These are phyloP conservation scores for Erythrophleum ivorense DNA, from an alignment of 331 rosid species.

Conservation along the genomic window DNA sequence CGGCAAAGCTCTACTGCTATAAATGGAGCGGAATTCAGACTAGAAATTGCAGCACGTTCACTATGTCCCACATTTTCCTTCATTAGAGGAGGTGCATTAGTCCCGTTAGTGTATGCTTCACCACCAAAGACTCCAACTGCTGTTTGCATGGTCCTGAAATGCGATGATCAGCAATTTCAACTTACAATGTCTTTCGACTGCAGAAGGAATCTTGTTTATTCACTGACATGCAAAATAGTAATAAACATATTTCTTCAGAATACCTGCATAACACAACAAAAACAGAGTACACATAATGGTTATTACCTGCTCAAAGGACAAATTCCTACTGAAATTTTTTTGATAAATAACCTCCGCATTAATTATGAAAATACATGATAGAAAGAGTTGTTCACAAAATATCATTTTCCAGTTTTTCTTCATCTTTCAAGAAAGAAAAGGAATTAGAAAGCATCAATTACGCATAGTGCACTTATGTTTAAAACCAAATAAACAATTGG, in stretches of 20 bases:
- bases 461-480: background rate
- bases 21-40: slow-evolving; percentile 77
- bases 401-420: slow-evolving; percentile 18
- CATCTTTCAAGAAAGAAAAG: slow-evolving; percentile 12
- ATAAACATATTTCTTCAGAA: slow-evolving; percentile 1
- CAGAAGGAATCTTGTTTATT: slow-evolving; percentile 22
- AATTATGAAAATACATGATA: slow-evolving; percentile 4
- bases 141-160: slow-evolving; percentile 89
- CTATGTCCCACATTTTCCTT: slow-evolving; percentile 65
- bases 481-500: slow-evolving; percentile 13
- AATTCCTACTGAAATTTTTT: slow-evolving; percentile 1
- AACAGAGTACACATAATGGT: slow-evolving; percentile 2
- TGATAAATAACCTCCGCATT: background rate
- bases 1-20: slow-evolving; percentile 85
- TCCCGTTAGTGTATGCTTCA: slow-evolving; percentile 58
- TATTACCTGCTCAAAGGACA: slow-evolving; percentile 4
- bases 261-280: slow-evolving; percentile 14
- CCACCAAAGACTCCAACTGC: slow-evolving; percentile 93
- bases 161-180: slow-evolving; percentile 37
- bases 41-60: slow-evolving; percentile 67
- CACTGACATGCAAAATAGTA: slow-evolving; percentile 16
- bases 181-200: slow-evolving; percentile 4
- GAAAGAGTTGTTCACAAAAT: slow-evolving; percentile 32
- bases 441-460: background rate
- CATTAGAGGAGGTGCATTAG: slow-evolving; percentile 70